These are phyloP conservation scores for Apophysomyces trapeziformis DNA, from an alignment of 371 early-diverging fungal species.

Conservation along the genomic window DNA sequence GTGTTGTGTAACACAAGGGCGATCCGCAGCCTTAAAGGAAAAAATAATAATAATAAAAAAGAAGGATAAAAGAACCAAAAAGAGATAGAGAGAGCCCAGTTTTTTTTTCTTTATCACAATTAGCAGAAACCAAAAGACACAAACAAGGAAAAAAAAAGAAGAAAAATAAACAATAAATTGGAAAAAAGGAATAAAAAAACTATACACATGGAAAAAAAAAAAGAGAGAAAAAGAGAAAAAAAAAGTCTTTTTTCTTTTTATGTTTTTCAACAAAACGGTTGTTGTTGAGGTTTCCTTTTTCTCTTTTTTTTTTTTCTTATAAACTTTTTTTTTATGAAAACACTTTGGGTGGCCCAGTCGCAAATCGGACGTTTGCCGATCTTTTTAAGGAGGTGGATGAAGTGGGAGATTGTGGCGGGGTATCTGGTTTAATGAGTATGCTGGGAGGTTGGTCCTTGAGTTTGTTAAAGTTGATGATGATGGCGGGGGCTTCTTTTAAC, in stretches of 20 bases:
- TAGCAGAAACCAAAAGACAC: too few species aligned
- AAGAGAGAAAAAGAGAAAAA: too few species aligned
- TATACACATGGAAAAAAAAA: too few species aligned
- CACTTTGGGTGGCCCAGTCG: slow-evolving; percentile 43
- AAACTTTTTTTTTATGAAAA: slow-evolving; percentile 18
- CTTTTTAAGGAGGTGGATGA: slow-evolving; percentile 3
- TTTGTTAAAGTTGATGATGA: slow-evolving; percentile 17
- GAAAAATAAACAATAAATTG: too few species aligned
- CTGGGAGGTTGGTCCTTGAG: slow-evolving; percentile 18
- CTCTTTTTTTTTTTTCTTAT: background rate
- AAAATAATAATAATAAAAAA: background rate
- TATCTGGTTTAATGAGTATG: slow-evolving; percentile 25
- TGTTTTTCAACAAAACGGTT: too few species aligned
- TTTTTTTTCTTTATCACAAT: too few species aligned
- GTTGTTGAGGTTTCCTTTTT: too few species aligned
- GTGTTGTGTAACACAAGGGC: slow-evolving; percentile 9
- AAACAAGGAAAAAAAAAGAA: too few species aligned
- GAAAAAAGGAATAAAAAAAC: too few species aligned
- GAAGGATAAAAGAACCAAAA: background rate
- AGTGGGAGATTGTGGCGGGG: slow-evolving; percentile 10
- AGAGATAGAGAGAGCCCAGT: background rate
- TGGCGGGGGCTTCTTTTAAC: slow-evolving; percentile 29
- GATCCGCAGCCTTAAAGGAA: slow-evolving; percentile 7
- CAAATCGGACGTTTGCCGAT: slow-evolving; percentile 34
- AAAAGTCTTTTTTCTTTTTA: too few species aligned